Evolutionary conservation across 805 yeast genomes (phyloP).

Genomic region (Zygosaccharomyces bailii): DNA sequence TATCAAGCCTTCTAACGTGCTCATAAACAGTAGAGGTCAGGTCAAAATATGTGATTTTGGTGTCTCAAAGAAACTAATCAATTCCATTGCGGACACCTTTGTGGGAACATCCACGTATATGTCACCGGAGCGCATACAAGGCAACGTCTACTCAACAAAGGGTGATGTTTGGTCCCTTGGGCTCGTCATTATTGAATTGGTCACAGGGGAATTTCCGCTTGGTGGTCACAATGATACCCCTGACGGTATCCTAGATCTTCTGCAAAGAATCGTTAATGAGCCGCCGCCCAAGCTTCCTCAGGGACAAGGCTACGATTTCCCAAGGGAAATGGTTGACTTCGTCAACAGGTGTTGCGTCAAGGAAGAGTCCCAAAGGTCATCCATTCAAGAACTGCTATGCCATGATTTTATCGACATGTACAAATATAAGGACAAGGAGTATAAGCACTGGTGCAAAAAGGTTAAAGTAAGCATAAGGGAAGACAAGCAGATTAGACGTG

Average conservation of each 20-base stretch:
- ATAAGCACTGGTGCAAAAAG: constrained; percentile 43
- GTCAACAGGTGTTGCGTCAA: constrained; percentile 71
- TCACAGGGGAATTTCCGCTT: constrained; percentile 80
- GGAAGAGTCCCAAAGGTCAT: constrained; percentile 63
- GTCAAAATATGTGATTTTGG: constrained; percentile 96
- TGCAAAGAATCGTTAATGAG: constrained; percentile 92
- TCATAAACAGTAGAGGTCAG: constrained; percentile 80
- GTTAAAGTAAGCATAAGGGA: constrained; percentile 32
- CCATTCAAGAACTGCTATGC: constrained; percentile 63
- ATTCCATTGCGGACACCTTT: constrained; percentile 94
- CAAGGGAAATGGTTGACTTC: constrained; percentile 56
- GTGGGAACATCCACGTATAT: constrained; percentile 97
- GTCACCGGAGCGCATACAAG: constrained; percentile 97
- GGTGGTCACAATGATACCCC: constrained; percentile 60
- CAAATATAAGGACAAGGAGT: constrained; percentile 36
- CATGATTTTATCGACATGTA: constrained; percentile 38
- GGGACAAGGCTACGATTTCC: constrained; percentile 32
- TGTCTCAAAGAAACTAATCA: constrained; percentile 84
- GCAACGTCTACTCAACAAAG: constrained; percentile 87
- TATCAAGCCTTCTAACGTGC: constrained; percentile 91
- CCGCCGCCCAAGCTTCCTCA: constrained; percentile 71
- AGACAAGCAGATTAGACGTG: constrained; percentile 33
- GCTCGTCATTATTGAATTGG: constrained; percentile 80
- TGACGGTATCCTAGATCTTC: constrained; percentile 81
- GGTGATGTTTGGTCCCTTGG: constrained; percentile 98